Conservation (phyloP, 495 filamentous ascomycete species). For the Jackrogersella minutella region DNA sequence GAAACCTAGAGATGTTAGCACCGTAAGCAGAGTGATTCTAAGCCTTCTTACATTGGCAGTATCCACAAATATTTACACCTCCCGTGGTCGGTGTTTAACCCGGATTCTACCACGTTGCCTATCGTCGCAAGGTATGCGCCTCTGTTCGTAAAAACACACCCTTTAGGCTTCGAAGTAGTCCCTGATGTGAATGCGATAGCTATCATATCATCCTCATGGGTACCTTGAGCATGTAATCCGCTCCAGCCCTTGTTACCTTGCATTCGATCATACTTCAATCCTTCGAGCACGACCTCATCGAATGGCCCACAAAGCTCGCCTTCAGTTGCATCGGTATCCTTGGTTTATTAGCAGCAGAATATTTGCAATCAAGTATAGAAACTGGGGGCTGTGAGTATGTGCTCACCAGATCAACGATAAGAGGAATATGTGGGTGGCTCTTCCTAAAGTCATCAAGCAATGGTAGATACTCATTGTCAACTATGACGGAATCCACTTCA, state of each 20-base stretch:
- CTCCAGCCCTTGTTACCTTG: conserved; percentile 76
- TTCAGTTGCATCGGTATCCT: conserved; percentile 81
- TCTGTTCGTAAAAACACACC: conserved; percentile 90
- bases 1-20: conserved; percentile 64
- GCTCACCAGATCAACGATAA: conserved; percentile 73
- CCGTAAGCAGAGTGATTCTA: background rate
- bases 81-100: conserved; percentile 72
- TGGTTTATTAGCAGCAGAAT: conserved; percentile 18
- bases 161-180: conserved; percentile 91
- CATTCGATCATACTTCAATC: conserved; percentile 70
- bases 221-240: conserved; percentile 70
- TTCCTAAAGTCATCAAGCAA: conserved; percentile 72
- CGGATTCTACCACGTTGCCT: conserved; percentile 87
- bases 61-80: conserved; percentile 90
- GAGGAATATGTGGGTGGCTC: conserved; percentile 64
- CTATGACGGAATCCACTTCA: conserved; percentile 87
- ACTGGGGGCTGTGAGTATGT: background rate
- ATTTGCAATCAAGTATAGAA: background rate
- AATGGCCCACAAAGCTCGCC: conserved; percentile 81
- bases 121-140: conserved; percentile 85
- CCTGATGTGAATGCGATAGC: conserved; percentile 89
- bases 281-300: conserved; percentile 83
- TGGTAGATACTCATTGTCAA: conserved; percentile 77
- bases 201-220: conserved; percentile 79
- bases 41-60: conserved; percentile 71